Conservation (phyloP, 75 land plant species). For the Cupressus sempervirens region DNA sequence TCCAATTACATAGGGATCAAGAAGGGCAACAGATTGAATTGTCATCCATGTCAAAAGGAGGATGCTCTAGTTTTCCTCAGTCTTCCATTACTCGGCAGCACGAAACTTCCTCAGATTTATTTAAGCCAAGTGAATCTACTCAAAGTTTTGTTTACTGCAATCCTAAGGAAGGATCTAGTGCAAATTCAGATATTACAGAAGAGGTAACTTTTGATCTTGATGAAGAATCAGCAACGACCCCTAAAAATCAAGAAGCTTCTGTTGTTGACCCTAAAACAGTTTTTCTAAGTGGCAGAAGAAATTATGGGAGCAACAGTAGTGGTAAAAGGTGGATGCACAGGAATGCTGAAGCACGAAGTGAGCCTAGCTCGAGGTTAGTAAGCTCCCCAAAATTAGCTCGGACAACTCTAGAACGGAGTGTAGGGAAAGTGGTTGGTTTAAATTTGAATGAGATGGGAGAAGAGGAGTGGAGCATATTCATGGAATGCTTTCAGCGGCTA, state of each 20-base stretch:
- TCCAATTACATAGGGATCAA: constrained; percentile 6
- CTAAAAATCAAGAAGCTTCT: neutral
- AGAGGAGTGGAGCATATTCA: constrained; percentile 58
- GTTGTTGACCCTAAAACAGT: neutral
- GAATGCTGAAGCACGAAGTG: constrained; percentile 8
- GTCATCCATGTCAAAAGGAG: neutral
- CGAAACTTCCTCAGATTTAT: neutral
- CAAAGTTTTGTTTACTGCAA: neutral
- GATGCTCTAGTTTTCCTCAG: neutral
- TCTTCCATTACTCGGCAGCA: neutral
- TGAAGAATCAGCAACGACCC: neutral
- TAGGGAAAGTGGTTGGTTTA: constrained; percentile 21
- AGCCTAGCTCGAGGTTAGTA: constrained; percentile 18
- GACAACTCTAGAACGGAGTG: constrained; percentile 13
- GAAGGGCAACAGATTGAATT: neutral
- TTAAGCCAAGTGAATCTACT: neutral
- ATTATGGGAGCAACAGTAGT: neutral
- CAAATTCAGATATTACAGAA: neutral
- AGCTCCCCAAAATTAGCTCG: constrained; percentile 24
- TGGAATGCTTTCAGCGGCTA: constrained; percentile 53
- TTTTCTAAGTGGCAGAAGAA: neutral
- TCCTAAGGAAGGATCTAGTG: neutral
- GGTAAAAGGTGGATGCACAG: neutral
- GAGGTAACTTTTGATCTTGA: neutral
- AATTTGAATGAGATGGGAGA: constrained; percentile 40